These are phyloP conservation scores for Podospora anserina DNA, from an alignment of 495 filamentous ascomycete genomes.

Conservation along the genomic window DNA sequence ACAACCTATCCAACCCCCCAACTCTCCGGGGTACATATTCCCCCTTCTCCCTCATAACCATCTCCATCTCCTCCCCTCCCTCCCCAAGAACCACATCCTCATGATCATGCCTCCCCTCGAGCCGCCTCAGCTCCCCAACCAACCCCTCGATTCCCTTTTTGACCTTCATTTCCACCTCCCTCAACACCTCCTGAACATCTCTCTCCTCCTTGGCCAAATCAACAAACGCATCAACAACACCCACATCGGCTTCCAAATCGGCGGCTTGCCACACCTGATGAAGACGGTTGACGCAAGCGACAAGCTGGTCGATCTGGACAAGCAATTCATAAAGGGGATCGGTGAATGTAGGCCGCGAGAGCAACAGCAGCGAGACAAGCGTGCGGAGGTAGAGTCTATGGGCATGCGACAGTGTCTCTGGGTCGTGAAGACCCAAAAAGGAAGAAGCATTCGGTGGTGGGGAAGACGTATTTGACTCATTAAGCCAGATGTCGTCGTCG, in stretches of 20 bases:
- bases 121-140: conserved; percentile 50
- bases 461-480: conserved; percentile 8
- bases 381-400: conserved; percentile 71
- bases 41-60: conserved; percentile 16
- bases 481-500: conserved; percentile 29
- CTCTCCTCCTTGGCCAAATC: conserved; percentile 67
- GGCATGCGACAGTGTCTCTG: conserved; percentile 74
- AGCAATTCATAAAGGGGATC: conserved; percentile 66
- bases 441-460: conserved; percentile 4
- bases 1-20: conserved; percentile 69
- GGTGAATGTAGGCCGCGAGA: conserved; percentile 68
- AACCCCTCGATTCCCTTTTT: conserved; percentile 62
- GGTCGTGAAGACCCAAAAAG: conserved; percentile 54
- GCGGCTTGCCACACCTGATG: conserved; percentile 67
- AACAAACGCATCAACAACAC: conserved; percentile 67
- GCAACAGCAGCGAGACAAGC: conserved; percentile 64
- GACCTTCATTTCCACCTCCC: conserved; percentile 49
- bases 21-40: conserved; percentile 61
- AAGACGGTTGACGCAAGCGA: conserved; percentile 68
- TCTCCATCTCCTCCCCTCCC: conserved; percentile 20
- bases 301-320: conserved; percentile 69
- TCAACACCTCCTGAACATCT: conserved; percentile 58
- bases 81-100: conserved; percentile 16
- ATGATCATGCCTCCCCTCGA: conserved; percentile 18
- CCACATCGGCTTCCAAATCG: conserved; percentile 75